Conservation (phyloP, 805 yeast species). For the Kluyveromyces siamensis region DNA sequence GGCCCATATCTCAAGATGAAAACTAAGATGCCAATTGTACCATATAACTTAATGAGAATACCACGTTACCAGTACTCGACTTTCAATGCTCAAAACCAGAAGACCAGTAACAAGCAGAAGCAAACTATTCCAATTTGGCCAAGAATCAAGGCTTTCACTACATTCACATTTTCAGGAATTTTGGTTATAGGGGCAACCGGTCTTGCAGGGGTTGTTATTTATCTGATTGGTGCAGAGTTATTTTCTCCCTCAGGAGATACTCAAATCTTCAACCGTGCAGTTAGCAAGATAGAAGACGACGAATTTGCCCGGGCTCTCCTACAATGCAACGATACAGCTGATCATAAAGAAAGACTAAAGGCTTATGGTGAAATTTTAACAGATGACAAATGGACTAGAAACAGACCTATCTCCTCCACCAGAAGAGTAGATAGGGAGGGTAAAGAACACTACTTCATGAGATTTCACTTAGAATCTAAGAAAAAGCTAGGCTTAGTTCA, state of each 20-base stretch:
- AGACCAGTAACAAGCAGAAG: constrained; percentile 1
- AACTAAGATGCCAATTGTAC: background rate
- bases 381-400: constrained; percentile 75
- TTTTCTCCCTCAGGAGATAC: constrained; percentile 90
- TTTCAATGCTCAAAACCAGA: constrained; percentile 3
- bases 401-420: constrained; percentile 69
- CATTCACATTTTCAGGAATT: constrained; percentile 52
- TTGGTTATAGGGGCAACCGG: constrained; percentile 64
- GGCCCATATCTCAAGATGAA: background rate
- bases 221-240: constrained; percentile 68
- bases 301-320: constrained; percentile 48
- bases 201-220: constrained; percentile 57
- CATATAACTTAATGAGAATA: background rate
- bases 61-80: constrained; percentile 3
- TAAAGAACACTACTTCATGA: constrained; percentile 72
- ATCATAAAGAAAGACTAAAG: constrained; percentile 50
- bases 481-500: constrained; percentile 59
- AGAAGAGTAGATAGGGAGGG: constrained; percentile 66
- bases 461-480: constrained; percentile 75
- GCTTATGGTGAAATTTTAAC: constrained; percentile 71
- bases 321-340: constrained; percentile 34
- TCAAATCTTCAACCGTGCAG: constrained; percentile 80
- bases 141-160: constrained; percentile 44
- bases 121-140: constrained; percentile 34
- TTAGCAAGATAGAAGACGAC: constrained; percentile 64